Conservation (phyloP, 2,329 filamentous ascomycete species). For the Diaporthe citri region DNA sequence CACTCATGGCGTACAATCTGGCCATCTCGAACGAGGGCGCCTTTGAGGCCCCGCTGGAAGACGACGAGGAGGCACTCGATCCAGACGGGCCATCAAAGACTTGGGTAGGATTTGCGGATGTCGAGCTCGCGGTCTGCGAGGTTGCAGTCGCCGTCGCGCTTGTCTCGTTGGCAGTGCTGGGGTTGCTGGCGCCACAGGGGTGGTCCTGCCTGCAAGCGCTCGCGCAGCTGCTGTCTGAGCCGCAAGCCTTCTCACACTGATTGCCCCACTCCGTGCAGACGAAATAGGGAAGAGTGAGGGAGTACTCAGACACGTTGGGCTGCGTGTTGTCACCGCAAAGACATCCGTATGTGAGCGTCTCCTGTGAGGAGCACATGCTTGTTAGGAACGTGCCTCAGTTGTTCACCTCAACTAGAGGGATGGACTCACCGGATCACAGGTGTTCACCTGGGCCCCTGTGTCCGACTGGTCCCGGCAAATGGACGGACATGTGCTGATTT, state of each 20-base stretch:
- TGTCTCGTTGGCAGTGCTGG: slow-evolving; percentile 70
- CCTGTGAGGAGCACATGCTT: slow-evolving; percentile 51
- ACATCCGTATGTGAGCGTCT: slow-evolving; percentile 76
- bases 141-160: slow-evolving; percentile 40
- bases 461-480: slow-evolving; percentile 75
- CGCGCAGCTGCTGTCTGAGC: slow-evolving; percentile 69
- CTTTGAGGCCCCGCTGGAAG: slow-evolving; percentile 24
- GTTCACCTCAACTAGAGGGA: not conserved
- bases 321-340: slow-evolving; percentile 75
- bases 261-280: slow-evolving; percentile 79
- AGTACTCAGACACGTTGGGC: slow-evolving; percentile 83
- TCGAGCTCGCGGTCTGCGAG: slow-evolving; percentile 39
- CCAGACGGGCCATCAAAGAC: slow-evolving; percentile 54
- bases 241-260: slow-evolving; percentile 74
- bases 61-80: slow-evolving; percentile 14
- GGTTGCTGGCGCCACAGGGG: slow-evolving; percentile 79
- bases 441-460: slow-evolving; percentile 69
- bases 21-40: slow-evolving; percentile 31
- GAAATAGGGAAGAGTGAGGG: slow-evolving; percentile 82
- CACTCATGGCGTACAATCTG: slow-evolving; percentile 37
- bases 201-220: slow-evolving; percentile 72
- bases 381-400: not conserved
- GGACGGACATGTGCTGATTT: slow-evolving; percentile 74
- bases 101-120: slow-evolving; percentile 48
- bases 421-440: slow-evolving; percentile 73